A percentile compares a stretch with the other conserved stretches of the same genome.
These are phyloP conservation scores for Penicillium olsonii DNA, from an alignment of 2,329 filamentous ascomycete species.

Conservation along the genomic window DNA sequence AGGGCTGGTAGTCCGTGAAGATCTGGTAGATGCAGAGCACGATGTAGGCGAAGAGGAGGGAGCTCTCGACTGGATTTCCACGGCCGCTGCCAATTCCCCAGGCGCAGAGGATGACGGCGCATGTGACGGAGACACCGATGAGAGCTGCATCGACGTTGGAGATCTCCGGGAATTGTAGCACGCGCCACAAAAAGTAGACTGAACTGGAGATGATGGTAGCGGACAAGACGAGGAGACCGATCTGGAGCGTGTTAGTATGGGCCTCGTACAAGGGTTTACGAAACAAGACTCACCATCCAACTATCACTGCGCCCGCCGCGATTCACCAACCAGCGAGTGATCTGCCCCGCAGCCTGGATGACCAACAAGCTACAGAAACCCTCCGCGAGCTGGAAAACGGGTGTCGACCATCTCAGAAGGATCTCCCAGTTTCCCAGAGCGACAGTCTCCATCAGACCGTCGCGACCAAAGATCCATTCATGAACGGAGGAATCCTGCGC, in stretches of 20 bases:
- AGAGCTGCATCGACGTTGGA: constrained; percentile 88
- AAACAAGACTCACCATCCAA: constrained; percentile 74
- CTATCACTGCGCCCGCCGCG: constrained; percentile 83
- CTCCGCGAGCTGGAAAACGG: constrained; percentile 90
- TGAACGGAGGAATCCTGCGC: constrained; percentile 65
- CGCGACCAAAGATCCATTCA: constrained; percentile 86
- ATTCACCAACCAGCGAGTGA: constrained; percentile 94
- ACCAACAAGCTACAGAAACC: constrained; percentile 96
- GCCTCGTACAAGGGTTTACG: background rate
- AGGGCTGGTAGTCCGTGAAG: constrained; percentile 95
- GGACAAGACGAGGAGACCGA: constrained; percentile 81
- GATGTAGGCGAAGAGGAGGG: constrained; percentile 91
- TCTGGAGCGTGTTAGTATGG: constrained; percentile 54
- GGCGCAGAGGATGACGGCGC: constrained; percentile 85
- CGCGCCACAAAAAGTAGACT: constrained; percentile 93
- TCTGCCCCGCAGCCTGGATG: constrained; percentile 91
- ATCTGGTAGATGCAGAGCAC: constrained; percentile 99
- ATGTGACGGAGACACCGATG: constrained; percentile 90
- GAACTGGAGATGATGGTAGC: constrained; percentile 91
- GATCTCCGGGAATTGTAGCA: constrained; percentile 90
- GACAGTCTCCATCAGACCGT: constrained; percentile 76
- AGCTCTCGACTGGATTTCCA: constrained; percentile 93
- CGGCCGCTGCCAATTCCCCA: constrained; percentile 93
- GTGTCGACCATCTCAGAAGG: constrained; percentile 83
- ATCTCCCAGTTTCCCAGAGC: constrained; percentile 89